Percentiles rank a stretch among this genome's conserved stretches.
These are phyloP conservation scores for Cokeromyces recurvatus DNA, from an alignment of 371 early-diverging fungal species.

Conservation along the genomic window DNA sequence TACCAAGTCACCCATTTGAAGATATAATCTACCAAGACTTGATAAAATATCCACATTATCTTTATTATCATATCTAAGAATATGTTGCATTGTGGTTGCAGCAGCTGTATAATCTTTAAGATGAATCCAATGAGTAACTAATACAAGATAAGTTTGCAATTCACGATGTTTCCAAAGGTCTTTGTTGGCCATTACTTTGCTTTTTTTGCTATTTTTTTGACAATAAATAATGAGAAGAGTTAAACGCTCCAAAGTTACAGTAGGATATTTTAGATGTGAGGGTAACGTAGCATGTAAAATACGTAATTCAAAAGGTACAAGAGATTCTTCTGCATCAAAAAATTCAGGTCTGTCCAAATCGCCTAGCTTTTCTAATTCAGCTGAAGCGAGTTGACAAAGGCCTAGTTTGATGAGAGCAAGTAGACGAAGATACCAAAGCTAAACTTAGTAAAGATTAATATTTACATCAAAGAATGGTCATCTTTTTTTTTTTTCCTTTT, in stretches of 20 bases:
- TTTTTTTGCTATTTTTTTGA: slow-evolving; percentile 27
- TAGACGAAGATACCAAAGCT: slow-evolving; percentile 56
- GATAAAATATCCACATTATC: slow-evolving; percentile 46
- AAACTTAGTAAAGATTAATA: neutral
- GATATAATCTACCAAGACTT: slow-evolving; percentile 49
- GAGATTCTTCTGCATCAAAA: slow-evolving; percentile 31
- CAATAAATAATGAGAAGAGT: slow-evolving; percentile 49
- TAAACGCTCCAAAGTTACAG: slow-evolving; percentile 47
- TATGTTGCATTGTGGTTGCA: slow-evolving; percentile 28
- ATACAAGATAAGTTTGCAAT: slow-evolving; percentile 49
- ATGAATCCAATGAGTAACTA: slow-evolving; percentile 48
- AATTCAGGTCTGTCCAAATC: slow-evolving; percentile 47
- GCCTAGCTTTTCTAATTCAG: slow-evolving; percentile 58
- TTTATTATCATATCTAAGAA: slow-evolving; percentile 9
- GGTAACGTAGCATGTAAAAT: slow-evolving; percentile 52
- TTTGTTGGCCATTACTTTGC: neutral
- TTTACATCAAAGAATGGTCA: neutral
- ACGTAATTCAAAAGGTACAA: slow-evolving; percentile 55
- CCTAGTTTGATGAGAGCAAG: slow-evolving; percentile 50
- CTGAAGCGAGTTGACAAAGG: slow-evolving; percentile 54
- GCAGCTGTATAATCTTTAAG: slow-evolving; percentile 47
- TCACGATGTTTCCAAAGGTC: slow-evolving; percentile 42
- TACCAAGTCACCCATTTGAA: slow-evolving; percentile 55
- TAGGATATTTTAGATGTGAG: slow-evolving; percentile 42
- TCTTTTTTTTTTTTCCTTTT: neutral